A percentile compares a stretch with the other conserved stretches of the same genome.
phyloP scores from a whole-genome alignment of 2,329 filamentous ascomycete species.

The Fusarium sp. region DNA sequence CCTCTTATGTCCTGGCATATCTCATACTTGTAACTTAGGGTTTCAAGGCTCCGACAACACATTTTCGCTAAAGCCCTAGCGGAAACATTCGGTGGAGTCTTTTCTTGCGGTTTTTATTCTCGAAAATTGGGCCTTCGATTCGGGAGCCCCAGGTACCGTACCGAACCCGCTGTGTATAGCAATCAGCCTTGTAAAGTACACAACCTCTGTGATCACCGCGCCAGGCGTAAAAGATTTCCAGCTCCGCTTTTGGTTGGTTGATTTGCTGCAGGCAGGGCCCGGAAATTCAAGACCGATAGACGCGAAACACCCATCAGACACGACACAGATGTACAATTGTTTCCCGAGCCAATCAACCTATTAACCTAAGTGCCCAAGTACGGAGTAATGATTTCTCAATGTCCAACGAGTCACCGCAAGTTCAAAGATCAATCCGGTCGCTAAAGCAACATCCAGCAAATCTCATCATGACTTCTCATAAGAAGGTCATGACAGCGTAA shows the following conservation, averaged over 20 bases:
- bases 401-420: background rate
- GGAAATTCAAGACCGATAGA: background rate
- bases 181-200: constrained; percentile 22
- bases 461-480: background rate
- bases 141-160: constrained; percentile 5
- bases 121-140: constrained; percentile 24
- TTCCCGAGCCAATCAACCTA: background rate
- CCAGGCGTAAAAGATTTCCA: background rate
- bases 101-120: constrained; percentile 20
- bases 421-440: background rate
- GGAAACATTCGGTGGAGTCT: constrained; percentile 2
- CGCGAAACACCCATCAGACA: background rate
- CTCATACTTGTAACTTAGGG: background rate
- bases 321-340: background rate
- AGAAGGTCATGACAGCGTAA: background rate
- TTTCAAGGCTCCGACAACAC: background rate
- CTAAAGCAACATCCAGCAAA: background rate
- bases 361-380: background rate
- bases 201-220: background rate
- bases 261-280: background rate
- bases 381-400: background rate
- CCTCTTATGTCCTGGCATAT: background rate
- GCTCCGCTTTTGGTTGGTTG: background rate
- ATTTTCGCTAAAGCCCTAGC: background rate
- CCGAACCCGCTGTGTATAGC: background rate